Evolutionary conservation across 352 stramenopile species (phyloP).

Genomic region (Phytophthora sp.): DNA sequence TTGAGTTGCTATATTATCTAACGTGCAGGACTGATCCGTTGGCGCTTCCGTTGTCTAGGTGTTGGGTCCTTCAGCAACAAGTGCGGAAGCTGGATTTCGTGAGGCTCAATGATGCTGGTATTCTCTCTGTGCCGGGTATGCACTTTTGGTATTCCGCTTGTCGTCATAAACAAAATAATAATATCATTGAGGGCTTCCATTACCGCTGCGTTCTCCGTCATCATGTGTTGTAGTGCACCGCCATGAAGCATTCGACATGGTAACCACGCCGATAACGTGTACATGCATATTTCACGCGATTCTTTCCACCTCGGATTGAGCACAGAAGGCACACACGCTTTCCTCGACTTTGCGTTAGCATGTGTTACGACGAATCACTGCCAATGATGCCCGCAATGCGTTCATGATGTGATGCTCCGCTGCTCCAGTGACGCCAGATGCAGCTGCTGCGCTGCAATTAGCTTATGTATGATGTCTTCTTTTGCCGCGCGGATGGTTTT

Average conservation of each 20-base stretch:
- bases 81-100: too few species aligned
- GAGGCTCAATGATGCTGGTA: too few species aligned
- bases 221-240: constrained; percentile 10
- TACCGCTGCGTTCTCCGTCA: neutral
- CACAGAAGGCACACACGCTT: constrained; percentile 8
- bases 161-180: too few species aligned
- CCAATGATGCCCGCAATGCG: neutral
- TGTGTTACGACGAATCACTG: constrained; percentile 7
- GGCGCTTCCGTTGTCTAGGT: too few species aligned
- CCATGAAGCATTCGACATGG: constrained; percentile 12
- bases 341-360: constrained; percentile 1
- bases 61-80: too few species aligned
- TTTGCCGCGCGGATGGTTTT: neutral
- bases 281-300: constrained; percentile 8
- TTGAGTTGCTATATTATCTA: too few species aligned
- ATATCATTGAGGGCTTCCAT: neutral
- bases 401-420: neutral
- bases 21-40: too few species aligned
- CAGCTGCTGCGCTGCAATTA: neutral
- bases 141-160: too few species aligned
- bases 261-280: constrained; percentile 1
- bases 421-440: neutral
- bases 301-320: neutral
- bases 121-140: too few species aligned
- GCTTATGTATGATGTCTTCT: neutral